Base-by-base conservation (phyloP, 768 basidiomycete genomes). In the Pseudohyphozyma bogoriensis region DNA sequence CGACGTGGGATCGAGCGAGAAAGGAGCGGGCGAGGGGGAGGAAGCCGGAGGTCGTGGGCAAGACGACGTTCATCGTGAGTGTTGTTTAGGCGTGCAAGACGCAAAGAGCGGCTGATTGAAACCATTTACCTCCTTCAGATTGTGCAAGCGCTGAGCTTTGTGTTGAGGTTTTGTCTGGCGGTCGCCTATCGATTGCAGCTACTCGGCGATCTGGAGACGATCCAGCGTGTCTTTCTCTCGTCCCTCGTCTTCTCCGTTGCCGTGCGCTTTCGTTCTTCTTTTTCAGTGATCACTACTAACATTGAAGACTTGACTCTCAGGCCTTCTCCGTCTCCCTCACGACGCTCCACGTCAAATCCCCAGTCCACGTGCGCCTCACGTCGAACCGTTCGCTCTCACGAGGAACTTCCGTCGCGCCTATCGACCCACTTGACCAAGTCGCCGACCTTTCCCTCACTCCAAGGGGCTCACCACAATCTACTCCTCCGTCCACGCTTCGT, bases 1-100 rank as follows among this genome's bases (percentile, higher is more conserved):
- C 64, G 24, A 65, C 59, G 1, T 65, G 64, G 64, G 18, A 37
- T 3, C 26, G 16, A 1, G 18, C 49, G 6, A 46, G 56, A 12
- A 32, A 4, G 0, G 59, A 65, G 13, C 46, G 51, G n/a, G 44
- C 51, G 9, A 26, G 56, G 4, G 53, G 59, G 0, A 10, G 29
- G 15, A 13, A 18, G 2, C 12, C 26, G 4, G 35, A 3, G 6
- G 47, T 58, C 1, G 7, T 7, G 1, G 28, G 44, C 1, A 32
- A 53, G 2, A 1, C 11, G 2, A 6, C 18, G 3, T 60, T 60
- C 31, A 33, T 60, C 35, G 56, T 59, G 3, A n/a, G 56, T 45
- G 20, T 7, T 4, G 9, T 1, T 44, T 24, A 24, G 22, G 5
- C 1, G n/a, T 39, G 36, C 20, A 13, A 22, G 35, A 16, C 26